Evolutionary conservation across 2,329 filamentous ascomycete genomes (phyloP).

Genomic region (Stemphylium lycopersici): DNA sequence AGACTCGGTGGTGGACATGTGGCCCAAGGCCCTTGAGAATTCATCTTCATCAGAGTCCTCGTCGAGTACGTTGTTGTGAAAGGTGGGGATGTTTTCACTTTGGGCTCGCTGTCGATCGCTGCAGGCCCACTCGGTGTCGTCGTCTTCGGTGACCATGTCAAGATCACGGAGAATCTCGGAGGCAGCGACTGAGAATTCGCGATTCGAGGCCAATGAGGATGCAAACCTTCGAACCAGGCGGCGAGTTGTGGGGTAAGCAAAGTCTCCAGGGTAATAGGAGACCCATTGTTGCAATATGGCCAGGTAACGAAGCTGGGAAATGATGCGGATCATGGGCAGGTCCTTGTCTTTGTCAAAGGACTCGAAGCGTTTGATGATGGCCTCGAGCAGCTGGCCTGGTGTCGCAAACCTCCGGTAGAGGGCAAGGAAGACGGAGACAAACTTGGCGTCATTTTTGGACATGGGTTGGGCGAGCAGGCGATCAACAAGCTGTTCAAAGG

Average conservation of each 20-base stretch:
- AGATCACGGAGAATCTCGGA: slow-evolving; percentile 84
- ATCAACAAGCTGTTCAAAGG: slow-evolving; percentile 69
- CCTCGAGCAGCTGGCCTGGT: slow-evolving; percentile 76
- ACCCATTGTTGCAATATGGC: slow-evolving; percentile 90
- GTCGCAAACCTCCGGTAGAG: slow-evolving; percentile 93
- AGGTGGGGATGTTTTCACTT: slow-evolving; percentile 50
- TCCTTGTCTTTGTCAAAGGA: slow-evolving; percentile 69
- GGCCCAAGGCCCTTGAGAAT: slow-evolving; percentile 38
- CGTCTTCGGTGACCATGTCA: slow-evolving; percentile 79
- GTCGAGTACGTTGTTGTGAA: slow-evolving; percentile 50
- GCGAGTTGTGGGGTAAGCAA: slow-evolving; percentile 77
- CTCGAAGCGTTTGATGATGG: slow-evolving; percentile 79
- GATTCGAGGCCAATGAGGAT: slow-evolving; percentile 71
- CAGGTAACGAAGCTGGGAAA: slow-evolving; percentile 81
- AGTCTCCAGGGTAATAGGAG: slow-evolving; percentile 87
- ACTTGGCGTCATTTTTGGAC: slow-evolving; percentile 87
- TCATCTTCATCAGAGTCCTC: slow-evolving; percentile 47
- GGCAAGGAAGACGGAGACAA: slow-evolving; percentile 85
- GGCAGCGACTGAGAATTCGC: slow-evolving; percentile 83
- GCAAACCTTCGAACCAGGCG: slow-evolving; percentile 78
- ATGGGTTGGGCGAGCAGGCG: slow-evolving; percentile 82
- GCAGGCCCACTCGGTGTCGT: slow-evolving; percentile 92
- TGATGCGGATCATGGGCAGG: slow-evolving; percentile 76
- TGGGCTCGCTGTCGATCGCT: slow-evolving; percentile 68
- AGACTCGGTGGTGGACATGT: slow-evolving; percentile 35